These are phyloP conservation scores for Penicillium sp. DNA, from an alignment of 2,329 filamentous ascomycete species.

Conservation along the genomic window DNA sequence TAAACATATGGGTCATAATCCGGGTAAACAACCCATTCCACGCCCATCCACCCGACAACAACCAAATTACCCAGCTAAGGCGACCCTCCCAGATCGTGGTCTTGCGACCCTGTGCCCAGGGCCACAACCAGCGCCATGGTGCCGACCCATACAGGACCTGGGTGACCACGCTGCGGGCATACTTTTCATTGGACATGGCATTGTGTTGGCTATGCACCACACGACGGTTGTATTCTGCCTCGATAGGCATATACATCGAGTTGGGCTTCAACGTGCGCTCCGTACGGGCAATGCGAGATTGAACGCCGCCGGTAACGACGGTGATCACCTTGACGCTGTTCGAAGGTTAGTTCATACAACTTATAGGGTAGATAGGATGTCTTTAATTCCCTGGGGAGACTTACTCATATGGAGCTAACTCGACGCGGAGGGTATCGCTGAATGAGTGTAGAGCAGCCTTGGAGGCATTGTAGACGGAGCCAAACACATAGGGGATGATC, in stretches of 20 bases:
- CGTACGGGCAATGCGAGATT: slow-evolving; percentile 63
- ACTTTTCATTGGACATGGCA: slow-evolving; percentile 59
- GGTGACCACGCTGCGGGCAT: slow-evolving; percentile 61
- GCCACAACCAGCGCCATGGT: slow-evolving; percentile 59
- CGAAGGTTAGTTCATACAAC: background rate
- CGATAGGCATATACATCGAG: slow-evolving; percentile 60
- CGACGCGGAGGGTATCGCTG: slow-evolving; percentile 63
- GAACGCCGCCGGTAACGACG: slow-evolving; percentile 65
- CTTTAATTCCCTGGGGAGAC: slow-evolving; percentile 9
- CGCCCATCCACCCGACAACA: slow-evolving; percentile 56
- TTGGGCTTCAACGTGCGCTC: slow-evolving; percentile 54
- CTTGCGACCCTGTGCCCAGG: slow-evolving; percentile 46
- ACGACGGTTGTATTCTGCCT: slow-evolving; percentile 58
- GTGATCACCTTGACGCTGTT: slow-evolving; percentile 58
- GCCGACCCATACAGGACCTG: slow-evolving; percentile 57
- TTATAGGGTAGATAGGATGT: background rate
- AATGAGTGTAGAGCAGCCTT: slow-evolving; percentile 66
- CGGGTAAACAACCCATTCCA: slow-evolving; percentile 47
- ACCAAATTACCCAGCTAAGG: slow-evolving; percentile 59
- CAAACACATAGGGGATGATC: slow-evolving; percentile 53
- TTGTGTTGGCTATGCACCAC: slow-evolving; percentile 61
- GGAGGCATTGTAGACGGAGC: slow-evolving; percentile 62
- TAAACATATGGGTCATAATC: slow-evolving; percentile 59
- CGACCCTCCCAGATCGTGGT: slow-evolving; percentile 58
- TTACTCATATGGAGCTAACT: slow-evolving; percentile 58